A percentile compares a stretch with the other conserved stretches of the same genome.
These are phyloP conservation scores for Candida sphagnicola DNA, from an alignment of 805 yeast genomes.

Conservation along the genomic window DNA sequence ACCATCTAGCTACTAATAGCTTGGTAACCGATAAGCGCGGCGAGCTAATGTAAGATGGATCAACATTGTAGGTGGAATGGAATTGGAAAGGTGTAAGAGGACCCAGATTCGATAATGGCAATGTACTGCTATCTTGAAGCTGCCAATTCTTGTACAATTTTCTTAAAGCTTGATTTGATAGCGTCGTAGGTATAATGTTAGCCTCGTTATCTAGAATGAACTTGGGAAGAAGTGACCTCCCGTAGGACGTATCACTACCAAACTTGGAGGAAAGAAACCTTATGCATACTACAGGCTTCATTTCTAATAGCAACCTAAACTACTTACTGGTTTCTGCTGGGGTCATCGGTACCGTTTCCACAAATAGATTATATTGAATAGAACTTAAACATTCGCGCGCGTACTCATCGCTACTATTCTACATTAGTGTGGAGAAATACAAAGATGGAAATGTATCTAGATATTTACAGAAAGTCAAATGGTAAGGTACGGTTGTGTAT, in stretches of 20 bases:
- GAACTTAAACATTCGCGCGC: not conserved
- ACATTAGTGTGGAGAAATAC: not conserved
- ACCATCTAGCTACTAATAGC: constrained; percentile 58
- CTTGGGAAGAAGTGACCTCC: not conserved
- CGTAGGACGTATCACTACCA: not conserved
- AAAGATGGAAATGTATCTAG: too few species aligned
- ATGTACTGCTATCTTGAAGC: not conserved
- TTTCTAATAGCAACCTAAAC: too few species aligned
- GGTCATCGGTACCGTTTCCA: too few species aligned
- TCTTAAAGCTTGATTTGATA: constrained; percentile 2
- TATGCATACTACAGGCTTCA: too few species aligned
- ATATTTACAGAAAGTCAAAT: too few species aligned
- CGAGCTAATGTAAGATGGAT: constrained; percentile 15
- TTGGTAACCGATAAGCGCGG: constrained; percentile 58
- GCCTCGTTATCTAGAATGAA: not conserved
- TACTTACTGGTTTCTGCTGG: too few species aligned
- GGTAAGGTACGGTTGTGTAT: too few species aligned
- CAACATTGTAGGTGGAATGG: constrained; percentile 20
- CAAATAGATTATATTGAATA: too few species aligned
- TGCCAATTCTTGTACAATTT: constrained; percentile 9
- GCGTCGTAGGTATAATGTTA: too few species aligned
- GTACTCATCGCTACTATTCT: not conserved
- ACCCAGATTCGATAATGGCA: not conserved
- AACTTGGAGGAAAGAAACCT: not conserved
- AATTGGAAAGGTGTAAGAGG: constrained; percentile 20